Evolutionary conservation across 495 filamentous ascomycete species (phyloP), one percentile per base, ranked within the genome.

Genomic region (Podospora anserina): DNA sequence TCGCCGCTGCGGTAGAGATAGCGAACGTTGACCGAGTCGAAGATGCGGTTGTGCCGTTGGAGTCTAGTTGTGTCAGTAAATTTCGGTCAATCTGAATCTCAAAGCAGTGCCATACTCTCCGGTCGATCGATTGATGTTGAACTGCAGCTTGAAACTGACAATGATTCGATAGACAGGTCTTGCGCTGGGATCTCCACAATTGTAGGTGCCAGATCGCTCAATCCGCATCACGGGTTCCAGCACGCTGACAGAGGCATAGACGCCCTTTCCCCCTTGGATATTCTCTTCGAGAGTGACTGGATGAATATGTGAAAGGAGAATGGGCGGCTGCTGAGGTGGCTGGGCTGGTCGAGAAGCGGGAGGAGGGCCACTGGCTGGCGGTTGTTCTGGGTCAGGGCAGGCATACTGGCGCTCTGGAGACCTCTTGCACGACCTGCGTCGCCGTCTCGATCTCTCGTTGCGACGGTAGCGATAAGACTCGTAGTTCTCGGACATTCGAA

Each of bases 161-260:
- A 74, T 67, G 30, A 74, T 64, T 15, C 72, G 67, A 55, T 71
- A 74, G 11, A 66, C 66, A 6, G 68, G 49, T 32, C 61, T 67
- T 2, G 58, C 54, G 18, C 23, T 19, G 13, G 64, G 61, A 26
- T 69, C 59, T 1, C 62, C 63, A 3, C 59, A 28, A 5, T 61
- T 32, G 27, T 53, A 61, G 1, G 34, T n/a, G 7, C 69, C 69
- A 15, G 72, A 68, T 34, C 72, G 44, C 63, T 72, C 69, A 28
- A 74, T 69, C 2, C 72, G 67, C 62, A 74, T 70, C 30, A 74
- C 72, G 2, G 69, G 72, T 53, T 74, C 72, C 32, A 74, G 55
- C 9, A 74, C 65, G 53, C 72, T 74, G 44, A 71, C 66, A 13
- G 69, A 68, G 7, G 70, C 54, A 28, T 68, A 72, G 9, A 32